A percentile compares a stretch with the other conserved stretches of the same genome.
phyloP scores from a whole-genome alignment of 2,329 filamentous ascomycete species.

The Calonectria montana region DNA sequence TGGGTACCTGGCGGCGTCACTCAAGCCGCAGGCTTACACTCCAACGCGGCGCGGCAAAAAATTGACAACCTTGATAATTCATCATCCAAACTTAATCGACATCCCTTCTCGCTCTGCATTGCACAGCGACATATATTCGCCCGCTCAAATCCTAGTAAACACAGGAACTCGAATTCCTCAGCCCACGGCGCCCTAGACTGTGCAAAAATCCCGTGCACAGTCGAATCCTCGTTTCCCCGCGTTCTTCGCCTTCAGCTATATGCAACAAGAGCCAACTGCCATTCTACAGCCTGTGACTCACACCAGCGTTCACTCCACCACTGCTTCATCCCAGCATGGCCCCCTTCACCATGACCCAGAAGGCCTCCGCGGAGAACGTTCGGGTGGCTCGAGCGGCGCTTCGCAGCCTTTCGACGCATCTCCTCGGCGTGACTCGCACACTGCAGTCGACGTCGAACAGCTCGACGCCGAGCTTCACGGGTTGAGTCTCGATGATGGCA shows the following conservation, averaged over 20 bases:
- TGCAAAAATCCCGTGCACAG: slow-evolving; percentile 65
- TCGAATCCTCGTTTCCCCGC: slow-evolving; percentile 49
- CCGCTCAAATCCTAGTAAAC: slow-evolving; percentile 22
- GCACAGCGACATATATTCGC: slow-evolving; percentile 29
- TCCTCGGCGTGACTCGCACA: slow-evolving; percentile 40
- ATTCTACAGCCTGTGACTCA: slow-evolving; percentile 56
- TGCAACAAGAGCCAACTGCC: slow-evolving; percentile 69
- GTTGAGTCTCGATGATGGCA: slow-evolving; percentile 57
- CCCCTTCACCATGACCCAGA: slow-evolving; percentile 56
- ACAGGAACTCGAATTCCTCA: slow-evolving; percentile 19
- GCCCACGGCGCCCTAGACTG: slow-evolving; percentile 54
- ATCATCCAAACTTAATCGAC: slow-evolving; percentile 23
- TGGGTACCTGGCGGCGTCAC: neutral
- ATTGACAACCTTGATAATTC: slow-evolving; percentile 34
- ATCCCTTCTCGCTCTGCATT: slow-evolving; percentile 26
- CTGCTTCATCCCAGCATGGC: slow-evolving; percentile 67
- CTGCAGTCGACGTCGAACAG: slow-evolving; percentile 53
- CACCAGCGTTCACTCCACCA: slow-evolving; percentile 48
- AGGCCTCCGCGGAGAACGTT: slow-evolving; percentile 48
- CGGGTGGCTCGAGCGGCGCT: slow-evolving; percentile 48
- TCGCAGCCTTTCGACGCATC: slow-evolving; percentile 50
- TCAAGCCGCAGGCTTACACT: slow-evolving; percentile 17
- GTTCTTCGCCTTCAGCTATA: slow-evolving; percentile 64
- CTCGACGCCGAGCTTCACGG: slow-evolving; percentile 64
- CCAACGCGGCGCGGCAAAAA: slow-evolving; percentile 41